Conservation (phyloP, 345 rosid species). For the Heritiera littoralis region DNA sequence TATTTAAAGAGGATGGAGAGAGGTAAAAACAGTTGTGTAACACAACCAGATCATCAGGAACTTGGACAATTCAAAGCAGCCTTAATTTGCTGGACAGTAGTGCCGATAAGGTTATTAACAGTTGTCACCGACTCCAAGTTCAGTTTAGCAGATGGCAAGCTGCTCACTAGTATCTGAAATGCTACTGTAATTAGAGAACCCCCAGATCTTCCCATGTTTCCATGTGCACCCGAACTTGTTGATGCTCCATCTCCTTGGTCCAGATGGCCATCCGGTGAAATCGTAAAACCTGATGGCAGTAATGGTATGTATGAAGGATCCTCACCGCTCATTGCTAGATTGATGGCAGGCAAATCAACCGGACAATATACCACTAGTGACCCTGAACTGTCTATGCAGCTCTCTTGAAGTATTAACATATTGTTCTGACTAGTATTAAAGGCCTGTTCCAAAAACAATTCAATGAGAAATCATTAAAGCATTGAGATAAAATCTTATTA, state of each 20-base stretch:
- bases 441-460: conserved; percentile 44
- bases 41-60: conserved; percentile 44
- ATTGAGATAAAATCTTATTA: not conserved
- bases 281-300: conserved; percentile 91
- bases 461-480: not conserved
- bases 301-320: conserved; percentile 85
- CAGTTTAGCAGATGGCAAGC: conserved; percentile 81
- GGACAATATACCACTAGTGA: conserved; percentile 85
- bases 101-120: conserved; percentile 80
- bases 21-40: conserved; percentile 43
- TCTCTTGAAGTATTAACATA: conserved; percentile 95
- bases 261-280: conserved; percentile 63
- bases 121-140: conserved; percentile 94
- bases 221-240: conserved; percentile 50
- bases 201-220: conserved; percentile 38
- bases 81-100: conserved; percentile 92
- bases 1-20: conserved; percentile 47
- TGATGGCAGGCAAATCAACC: conserved; percentile 73
- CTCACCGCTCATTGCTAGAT: conserved; percentile 92
- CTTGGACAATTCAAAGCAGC: conserved; percentile 78
- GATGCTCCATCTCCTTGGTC: conserved; percentile 72
- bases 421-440: conserved; percentile 73
- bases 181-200: conserved; percentile 88
- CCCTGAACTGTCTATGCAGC: conserved; percentile 84
- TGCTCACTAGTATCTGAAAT: conserved; percentile 90